phyloP scores from a whole-genome alignment of 1,284 basidiomycete species.

The Papiliotrema nemorosa region DNA sequence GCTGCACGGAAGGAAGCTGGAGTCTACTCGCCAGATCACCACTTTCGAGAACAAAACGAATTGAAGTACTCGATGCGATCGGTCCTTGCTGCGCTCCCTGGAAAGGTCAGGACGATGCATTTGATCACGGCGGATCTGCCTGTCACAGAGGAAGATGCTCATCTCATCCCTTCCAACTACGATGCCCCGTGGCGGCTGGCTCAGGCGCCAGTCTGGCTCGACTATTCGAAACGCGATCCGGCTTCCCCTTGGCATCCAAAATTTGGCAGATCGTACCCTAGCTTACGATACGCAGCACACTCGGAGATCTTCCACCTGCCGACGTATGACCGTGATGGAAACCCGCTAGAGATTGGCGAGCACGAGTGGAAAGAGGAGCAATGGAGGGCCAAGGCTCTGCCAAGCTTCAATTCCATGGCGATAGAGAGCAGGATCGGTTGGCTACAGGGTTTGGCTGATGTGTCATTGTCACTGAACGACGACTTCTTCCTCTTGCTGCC shows the following conservation, averaged over 20 bases:
- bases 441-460: slow-evolving; percentile 41
- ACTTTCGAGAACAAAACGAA: slow-evolving; percentile 47
- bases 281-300: slow-evolving; percentile 36
- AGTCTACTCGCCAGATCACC: slow-evolving; percentile 37
- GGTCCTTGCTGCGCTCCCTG: slow-evolving; percentile 35
- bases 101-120: slow-evolving; percentile 35
- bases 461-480: slow-evolving; percentile 40
- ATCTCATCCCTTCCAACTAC: slow-evolving; percentile 22
- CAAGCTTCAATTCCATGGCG: slow-evolving; percentile 47
- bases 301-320: slow-evolving; percentile 45
- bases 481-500: slow-evolving; percentile 42
- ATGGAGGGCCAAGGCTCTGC: slow-evolving; percentile 38
- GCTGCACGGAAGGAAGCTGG: slow-evolving; percentile 17
- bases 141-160: slow-evolving; percentile 26
- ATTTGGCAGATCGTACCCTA: slow-evolving; percentile 18
- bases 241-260: slow-evolving; percentile 28
- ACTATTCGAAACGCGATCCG: slow-evolving; percentile 34
- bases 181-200: slow-evolving; percentile 30
- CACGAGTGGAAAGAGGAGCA: slow-evolving; percentile 28
- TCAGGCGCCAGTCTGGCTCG: slow-evolving; percentile 43
- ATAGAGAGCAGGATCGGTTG: slow-evolving; percentile 44
- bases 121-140: slow-evolving; percentile 39
- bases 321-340: slow-evolving; percentile 16
- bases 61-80: slow-evolving; percentile 45
- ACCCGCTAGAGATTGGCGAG: slow-evolving; percentile 21